phyloP scores from a whole-genome alignment of 2,329 filamentous ascomycete genomes.

The Phaeophleospora eucalypticola region DNA sequence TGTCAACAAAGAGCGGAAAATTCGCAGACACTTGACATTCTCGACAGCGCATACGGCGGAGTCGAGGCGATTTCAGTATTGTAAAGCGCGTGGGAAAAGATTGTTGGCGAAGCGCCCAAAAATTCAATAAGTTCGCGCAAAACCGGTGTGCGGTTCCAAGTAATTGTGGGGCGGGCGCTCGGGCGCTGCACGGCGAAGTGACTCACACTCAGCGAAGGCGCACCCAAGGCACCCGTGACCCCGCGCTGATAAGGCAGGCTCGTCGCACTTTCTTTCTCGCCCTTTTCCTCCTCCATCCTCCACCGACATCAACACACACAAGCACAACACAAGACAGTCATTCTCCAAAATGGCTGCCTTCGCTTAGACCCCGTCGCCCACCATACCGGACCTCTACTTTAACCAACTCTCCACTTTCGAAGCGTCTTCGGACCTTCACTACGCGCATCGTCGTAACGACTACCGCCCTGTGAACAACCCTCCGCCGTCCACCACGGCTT shows the following conservation, averaged over 20 bases:
- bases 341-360: conserved; percentile 33
- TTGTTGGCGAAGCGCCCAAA: too few relatives aligned
- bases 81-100: too few relatives aligned
- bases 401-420: conserved; percentile 25
- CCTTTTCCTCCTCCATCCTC: conserved; percentile 13
- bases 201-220: too few relatives aligned
- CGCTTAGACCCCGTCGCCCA: conserved; percentile 29
- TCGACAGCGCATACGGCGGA: too few relatives aligned
- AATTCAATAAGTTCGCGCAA: too few relatives aligned
- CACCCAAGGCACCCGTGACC: too few relatives aligned
- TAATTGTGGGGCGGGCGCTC: too few relatives aligned
- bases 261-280: too few relatives aligned
- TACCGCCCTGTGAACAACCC: conserved; percentile 61
- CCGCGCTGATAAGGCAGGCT: neutral
- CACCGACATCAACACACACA: conserved; percentile 15
- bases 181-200: too few relatives aligned
- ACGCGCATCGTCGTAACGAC: conserved; percentile 27
- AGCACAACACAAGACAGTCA: conserved; percentile 22
- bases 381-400: conserved; percentile 24
- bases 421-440: conserved; percentile 33
- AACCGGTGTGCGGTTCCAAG: too few relatives aligned
- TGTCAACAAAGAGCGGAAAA: neutral
- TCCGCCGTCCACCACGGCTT: conserved; percentile 79
- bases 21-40: too few relatives aligned
- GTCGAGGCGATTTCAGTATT: too few relatives aligned